These are phyloP conservation scores for Albatrellus ellisii DNA, from an alignment of 768 basidiomycete species.

Conservation along the genomic window DNA sequence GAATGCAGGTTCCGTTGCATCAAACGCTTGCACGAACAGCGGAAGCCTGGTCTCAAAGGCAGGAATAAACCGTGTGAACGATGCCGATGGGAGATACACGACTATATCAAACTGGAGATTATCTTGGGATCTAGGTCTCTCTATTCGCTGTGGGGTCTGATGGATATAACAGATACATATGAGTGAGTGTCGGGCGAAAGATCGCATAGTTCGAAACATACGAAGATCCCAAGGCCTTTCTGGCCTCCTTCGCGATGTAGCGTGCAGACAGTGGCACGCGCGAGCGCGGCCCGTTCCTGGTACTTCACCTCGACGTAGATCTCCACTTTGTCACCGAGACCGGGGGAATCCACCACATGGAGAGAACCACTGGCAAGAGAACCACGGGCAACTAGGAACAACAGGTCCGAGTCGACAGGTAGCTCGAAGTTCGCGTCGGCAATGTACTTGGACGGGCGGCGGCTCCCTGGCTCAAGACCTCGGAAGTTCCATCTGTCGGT, in stretches of 20 bases:
- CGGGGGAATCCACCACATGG: constrained; percentile 4
- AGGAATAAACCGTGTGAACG: constrained; percentile 16
- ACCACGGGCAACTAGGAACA: constrained; percentile 22
- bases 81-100: constrained; percentile 18
- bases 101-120: constrained; percentile 19
- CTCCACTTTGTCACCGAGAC: constrained; percentile 13
- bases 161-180: constrained; percentile 8
- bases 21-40: constrained; percentile 20
- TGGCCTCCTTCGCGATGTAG: constrained; percentile 17
- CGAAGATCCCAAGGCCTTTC: constrained; percentile 27
- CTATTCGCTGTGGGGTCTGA: constrained; percentile 4
- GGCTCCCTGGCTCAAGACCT: constrained; percentile 10
- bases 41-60: constrained; percentile 19
- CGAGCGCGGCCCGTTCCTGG: constrained; percentile 13
- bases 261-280: constrained; percentile 20
- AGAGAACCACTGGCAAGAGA: constrained; percentile 10
- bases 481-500: constrained; percentile 14
- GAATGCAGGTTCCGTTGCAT: constrained; percentile 16
- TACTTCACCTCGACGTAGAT: constrained; percentile 23
- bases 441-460: constrained; percentile 2
- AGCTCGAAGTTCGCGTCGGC: constrained; percentile 19
- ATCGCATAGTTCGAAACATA: constrained; percentile 11
- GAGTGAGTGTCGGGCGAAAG: not conserved
- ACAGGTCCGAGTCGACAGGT: constrained; percentile 18
- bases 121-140: constrained; percentile 8